These are phyloP conservation scores for Zygosaccharomyces sapae DNA, from an alignment of 1,139 yeast genomes.

Conservation along the genomic window DNA sequence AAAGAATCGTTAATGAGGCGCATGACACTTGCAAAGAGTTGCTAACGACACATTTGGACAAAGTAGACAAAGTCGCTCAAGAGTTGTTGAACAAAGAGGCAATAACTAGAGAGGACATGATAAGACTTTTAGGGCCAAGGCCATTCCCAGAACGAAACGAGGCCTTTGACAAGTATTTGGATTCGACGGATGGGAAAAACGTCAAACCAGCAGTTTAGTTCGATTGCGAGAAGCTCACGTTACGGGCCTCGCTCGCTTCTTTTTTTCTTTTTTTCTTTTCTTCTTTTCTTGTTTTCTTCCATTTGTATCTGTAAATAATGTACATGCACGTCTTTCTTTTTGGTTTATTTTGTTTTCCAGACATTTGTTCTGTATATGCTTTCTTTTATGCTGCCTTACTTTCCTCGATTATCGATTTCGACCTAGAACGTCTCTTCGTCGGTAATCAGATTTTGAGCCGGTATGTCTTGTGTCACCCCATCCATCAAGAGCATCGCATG, in stretches of 20 bases:
- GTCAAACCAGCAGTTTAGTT: slow-evolving; percentile 4
- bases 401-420: not conserved
- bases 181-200: slow-evolving; percentile 19
- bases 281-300: not conserved
- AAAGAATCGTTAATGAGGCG: slow-evolving; percentile 74
- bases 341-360: not conserved
- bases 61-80: slow-evolving; percentile 82
- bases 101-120: slow-evolving; percentile 86
- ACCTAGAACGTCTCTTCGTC: slow-evolving; percentile 36
- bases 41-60: slow-evolving; percentile 63
- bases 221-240: no score
- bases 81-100: slow-evolving; percentile 80
- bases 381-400: not conserved
- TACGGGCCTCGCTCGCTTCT: not conserved
- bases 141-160: slow-evolving; percentile 89
- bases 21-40: slow-evolving; percentile 64
- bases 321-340: not conserved
- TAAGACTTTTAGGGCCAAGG: slow-evolving; percentile 77
- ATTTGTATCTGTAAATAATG: slow-evolving; percentile 2
- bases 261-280: not conserved
- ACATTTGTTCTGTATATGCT: not conserved
- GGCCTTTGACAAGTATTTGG: slow-evolving; percentile 82
- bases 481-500: not conserved
- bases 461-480: slow-evolving; percentile 1
- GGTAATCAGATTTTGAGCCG: slow-evolving; percentile 30